Base-by-base conservation (phyloP, 371 early-diverging fungal species). In the Syncephalastrum monosporum region DNA sequence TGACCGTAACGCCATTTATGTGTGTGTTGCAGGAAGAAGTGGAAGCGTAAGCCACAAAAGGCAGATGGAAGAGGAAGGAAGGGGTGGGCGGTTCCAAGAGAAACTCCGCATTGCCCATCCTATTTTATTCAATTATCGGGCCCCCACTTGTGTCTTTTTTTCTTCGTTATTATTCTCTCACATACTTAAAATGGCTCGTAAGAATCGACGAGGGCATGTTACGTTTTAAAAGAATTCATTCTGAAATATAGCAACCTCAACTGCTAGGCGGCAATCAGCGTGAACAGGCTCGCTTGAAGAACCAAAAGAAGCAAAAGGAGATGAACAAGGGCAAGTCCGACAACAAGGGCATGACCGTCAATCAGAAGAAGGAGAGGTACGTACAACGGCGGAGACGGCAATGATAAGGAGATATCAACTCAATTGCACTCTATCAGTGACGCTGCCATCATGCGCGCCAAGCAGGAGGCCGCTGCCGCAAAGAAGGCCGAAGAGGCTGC, bases 381-480 rank as follows among this genome's bases (percentile, higher is more conserved):
- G 53, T 51, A 38, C 41, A 16, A 24, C 42, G 50, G 12, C 44
- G 24, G 47, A 27, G 3, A 13, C 52, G 14, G 3, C 21, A 56
- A 33, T 33, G 24, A 45, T 15, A 25, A 42, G 38, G 21, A 50
- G 3, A 42, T 25, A 21, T 19, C 15, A 16, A 19, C 13, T 44
- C 42, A 50, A 51, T 55, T 24, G 25, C 51, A 47, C 19, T 23
- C 1, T 50, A 33, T 15, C 63, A 82, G 83, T 65, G 83, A 82
- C 61, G 83, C 83, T 63, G 83, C 76, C 47, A 79, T 79, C 54
- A 79, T 82, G 82, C 78, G 82, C 56, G 69, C 72, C 51, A 82
- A 82, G 56, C 82, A 82, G 66, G 76, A 75, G 59, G 78, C 77
- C 50, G 79, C 79, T 13, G 65, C 61, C n/a, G 72, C 69, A 10